Evolutionary conservation across 1,284 basidiomycete genomes (phyloP).

Genomic region (Cutaneotrichosporon sp.): DNA sequence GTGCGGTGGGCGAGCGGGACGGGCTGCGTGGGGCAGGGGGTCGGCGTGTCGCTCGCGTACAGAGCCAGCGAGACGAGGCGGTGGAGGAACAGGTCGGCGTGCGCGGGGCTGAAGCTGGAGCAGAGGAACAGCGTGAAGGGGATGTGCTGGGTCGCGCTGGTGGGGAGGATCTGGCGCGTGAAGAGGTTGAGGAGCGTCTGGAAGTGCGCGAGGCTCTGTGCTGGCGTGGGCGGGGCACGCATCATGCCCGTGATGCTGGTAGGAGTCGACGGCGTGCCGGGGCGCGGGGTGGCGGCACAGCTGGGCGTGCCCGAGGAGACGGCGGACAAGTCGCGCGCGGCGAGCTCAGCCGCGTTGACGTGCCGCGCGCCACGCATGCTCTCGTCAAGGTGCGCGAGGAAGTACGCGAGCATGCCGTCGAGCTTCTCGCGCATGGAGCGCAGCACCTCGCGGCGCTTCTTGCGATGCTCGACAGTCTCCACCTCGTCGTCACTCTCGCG

Average conservation of each 20-base stretch:
- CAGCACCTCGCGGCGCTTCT: conserved; percentile 64
- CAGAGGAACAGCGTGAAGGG: conserved; percentile 98
- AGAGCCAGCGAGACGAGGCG: conserved; percentile 86
- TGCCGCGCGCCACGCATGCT: conserved; percentile 38
- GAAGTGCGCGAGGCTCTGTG: conserved; percentile 64
- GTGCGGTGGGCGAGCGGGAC: conserved; percentile 59
- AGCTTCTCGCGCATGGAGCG: conserved; percentile 87
- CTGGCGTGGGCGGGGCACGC: conserved; percentile 32
- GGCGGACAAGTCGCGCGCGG: conserved; percentile 24
- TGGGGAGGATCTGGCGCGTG: conserved; percentile 87
- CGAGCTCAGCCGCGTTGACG: conserved; percentile 38
- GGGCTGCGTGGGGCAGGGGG: conserved; percentile 32
- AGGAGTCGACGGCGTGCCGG: conserved; percentile 22
- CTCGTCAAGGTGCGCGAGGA: conserved; percentile 71
- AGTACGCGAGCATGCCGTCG: conserved; percentile 79
- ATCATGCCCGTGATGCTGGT: conserved; percentile 31
- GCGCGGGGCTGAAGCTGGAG: conserved; percentile 82
- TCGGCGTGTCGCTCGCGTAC: conserved; percentile 62
- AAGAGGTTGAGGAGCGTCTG: conserved; percentile 88
- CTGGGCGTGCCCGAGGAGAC: conserved; percentile 37
- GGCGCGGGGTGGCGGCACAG: conserved; percentile 30
- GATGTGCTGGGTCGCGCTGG: conserved; percentile 95
- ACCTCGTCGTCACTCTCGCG: conserved; percentile 64
- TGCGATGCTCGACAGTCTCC: conserved; percentile 58
- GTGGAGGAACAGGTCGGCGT: conserved; percentile 90